phyloP scores from a whole-genome alignment of 495 filamentous ascomycete genomes.

The Copromyces sp. region DNA sequence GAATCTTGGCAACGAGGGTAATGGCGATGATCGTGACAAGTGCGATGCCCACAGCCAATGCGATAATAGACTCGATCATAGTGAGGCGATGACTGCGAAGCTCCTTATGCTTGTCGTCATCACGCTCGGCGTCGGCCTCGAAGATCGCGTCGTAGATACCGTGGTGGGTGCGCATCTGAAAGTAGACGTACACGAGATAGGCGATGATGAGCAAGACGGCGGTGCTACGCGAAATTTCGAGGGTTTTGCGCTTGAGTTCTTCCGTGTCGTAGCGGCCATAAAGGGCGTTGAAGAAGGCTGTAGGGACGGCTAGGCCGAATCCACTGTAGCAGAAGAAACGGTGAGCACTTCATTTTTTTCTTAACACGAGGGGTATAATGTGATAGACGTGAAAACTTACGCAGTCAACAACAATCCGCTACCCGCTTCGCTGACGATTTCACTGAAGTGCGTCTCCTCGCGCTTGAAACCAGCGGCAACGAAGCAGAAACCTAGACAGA shows the following conservation, averaged over 20 bases:
- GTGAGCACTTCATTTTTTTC: conserved; percentile 2
- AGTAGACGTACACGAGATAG: conserved; percentile 68
- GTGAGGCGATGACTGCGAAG: conserved; percentile 61
- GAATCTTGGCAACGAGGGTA: conserved; percentile 72
- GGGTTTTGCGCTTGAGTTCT: not conserved
- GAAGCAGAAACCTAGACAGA: conserved; percentile 45
- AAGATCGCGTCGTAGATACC: conserved; percentile 57
- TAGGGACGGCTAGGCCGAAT: conserved; percentile 73
- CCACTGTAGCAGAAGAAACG: conserved; percentile 29
- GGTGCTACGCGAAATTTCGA: not conserved
- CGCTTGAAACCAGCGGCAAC: conserved; percentile 61
- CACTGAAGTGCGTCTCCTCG: conserved; percentile 58
- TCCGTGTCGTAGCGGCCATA: conserved; percentile 10
- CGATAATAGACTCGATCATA: conserved; percentile 60
- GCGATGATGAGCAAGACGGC: conserved; percentile 71
- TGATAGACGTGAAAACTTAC: conserved; percentile 22
- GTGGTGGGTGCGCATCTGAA: conserved; percentile 77
- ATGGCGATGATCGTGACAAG: conserved; percentile 75
- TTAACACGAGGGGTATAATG: not conserved
- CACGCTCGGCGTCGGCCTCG: conserved; percentile 58
- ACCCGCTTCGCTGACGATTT: conserved; percentile 71
- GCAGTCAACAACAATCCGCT: conserved; percentile 73
- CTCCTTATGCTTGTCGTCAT: conserved; percentile 60
- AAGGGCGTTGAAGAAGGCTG: conserved; percentile 61
- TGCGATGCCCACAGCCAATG: conserved; percentile 54